Evolutionary conservation across 768 basidiomycete species (phyloP), one percentile per base, ranked within the genome.

Genomic region (Mycena rebaudengoi): DNA sequence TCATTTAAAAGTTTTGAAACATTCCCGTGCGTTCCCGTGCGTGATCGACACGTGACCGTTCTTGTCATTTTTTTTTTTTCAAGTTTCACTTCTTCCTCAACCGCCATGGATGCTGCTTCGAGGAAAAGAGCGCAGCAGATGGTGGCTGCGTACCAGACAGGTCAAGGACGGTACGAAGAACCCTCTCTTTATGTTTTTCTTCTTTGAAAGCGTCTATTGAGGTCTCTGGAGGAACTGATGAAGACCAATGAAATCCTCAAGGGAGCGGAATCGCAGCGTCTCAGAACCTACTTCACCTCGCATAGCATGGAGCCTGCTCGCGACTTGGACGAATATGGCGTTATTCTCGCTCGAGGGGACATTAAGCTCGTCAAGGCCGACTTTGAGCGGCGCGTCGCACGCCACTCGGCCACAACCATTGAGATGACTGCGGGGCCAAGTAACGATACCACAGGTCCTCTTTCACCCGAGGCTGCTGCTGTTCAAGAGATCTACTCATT

Each of bases 241-340:
- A 69, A 71, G 53, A 70, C 74, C 16, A 70, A 71, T 0, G 78
- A 75, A 21, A 71, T 71, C 1, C 71, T 83, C 8, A 71, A 73
- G 52, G 80, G 80, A 3, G 64, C 60, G 20, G 80, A 82, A 69
- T 78, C 80, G 4, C 74, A 76, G 44, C 76, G 81, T 7, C 73
- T 83, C 4, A 73, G 79, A 21, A 72, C 64, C 3, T 79, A 70
- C 64, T 82, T 74, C 64, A 74, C 76, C 7, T 72, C 69, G 2
- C 72, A 77, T 20, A 65, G 69, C 54, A 74, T 83, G 76, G 67
- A 74, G 30, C 80, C 78, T 10, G 8, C 16, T 3, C 75, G 78
- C 7, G 78, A 82, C 61, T 71, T 83, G 5, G 78, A 81, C 65
- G 61, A 43, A 0, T 75, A 75, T 35, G 79, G 79, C 1, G 25